A percentile compares a stretch with the other conserved stretches of the same genome.
phyloP scores from a whole-genome alignment of 2,329 filamentous ascomycete genomes.

The Fusarium sp. region DNA sequence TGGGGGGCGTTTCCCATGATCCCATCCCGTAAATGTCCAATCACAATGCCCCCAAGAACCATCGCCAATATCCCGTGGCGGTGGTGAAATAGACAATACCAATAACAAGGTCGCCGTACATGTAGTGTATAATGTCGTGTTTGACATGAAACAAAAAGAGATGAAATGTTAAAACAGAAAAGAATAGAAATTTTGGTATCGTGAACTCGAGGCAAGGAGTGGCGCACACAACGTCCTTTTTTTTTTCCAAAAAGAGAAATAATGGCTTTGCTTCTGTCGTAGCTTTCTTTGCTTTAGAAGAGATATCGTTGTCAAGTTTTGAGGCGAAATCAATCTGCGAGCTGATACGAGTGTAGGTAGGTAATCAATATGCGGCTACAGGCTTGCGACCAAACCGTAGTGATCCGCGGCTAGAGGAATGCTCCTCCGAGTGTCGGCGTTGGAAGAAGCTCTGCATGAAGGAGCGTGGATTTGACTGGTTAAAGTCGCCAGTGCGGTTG shows the following conservation, averaged over 20 bases:
- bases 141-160: constrained; percentile 10
- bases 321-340: background rate
- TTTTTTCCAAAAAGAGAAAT: constrained; percentile 6
- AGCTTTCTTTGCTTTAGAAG: background rate
- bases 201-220: constrained; percentile 13
- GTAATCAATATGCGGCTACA: constrained; percentile 51
- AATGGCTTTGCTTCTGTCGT: background rate
- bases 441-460: constrained; percentile 56
- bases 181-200: constrained; percentile 20
- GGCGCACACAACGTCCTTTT: constrained; percentile 3
- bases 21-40: constrained; percentile 27
- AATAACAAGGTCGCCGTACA: constrained; percentile 19
- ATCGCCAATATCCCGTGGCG: background rate
- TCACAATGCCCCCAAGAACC: constrained; percentile 12
- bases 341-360: background rate
- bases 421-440: constrained; percentile 55
- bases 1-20: constrained; percentile 12
- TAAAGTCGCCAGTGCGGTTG: constrained; percentile 39
- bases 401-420: constrained; percentile 48
- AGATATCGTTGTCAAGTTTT: background rate
- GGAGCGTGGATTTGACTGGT: constrained; percentile 42
- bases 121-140: constrained; percentile 10
- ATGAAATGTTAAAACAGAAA: constrained; percentile 33
- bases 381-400: constrained; percentile 50
- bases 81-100: constrained; percentile 13